Evolutionary conservation across 129 eudicot species (phyloP).

Genomic region (Erigeron canadensis): DNA sequence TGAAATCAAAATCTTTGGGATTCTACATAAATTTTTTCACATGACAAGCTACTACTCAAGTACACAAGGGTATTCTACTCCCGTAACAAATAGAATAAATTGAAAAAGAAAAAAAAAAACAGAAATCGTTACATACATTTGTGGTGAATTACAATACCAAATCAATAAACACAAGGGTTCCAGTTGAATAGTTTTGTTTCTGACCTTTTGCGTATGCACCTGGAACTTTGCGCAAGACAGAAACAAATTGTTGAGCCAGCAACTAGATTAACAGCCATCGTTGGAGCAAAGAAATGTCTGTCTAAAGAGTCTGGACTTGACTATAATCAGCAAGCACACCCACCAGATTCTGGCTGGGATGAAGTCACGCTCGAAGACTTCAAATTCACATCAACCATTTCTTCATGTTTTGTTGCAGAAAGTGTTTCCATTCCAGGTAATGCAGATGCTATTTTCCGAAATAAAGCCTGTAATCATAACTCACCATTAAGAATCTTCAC

Average conservation of each 20-base stretch:
- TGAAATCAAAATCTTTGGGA: conserved; percentile 22
- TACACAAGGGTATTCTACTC: conserved; percentile 17
- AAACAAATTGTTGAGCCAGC: conserved; percentile 4
- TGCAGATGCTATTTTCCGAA: conserved; percentile 65
- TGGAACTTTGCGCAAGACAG: neutral
- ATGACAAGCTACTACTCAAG: conserved; percentile 25
- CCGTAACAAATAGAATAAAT: conserved; percentile 13
- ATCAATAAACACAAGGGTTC: conserved; percentile 9
- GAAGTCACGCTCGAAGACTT: conserved; percentile 41
- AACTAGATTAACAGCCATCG: conserved; percentile 15
- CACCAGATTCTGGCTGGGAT: conserved; percentile 42
- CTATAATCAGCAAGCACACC: conserved; percentile 42
- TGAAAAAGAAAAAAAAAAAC: conserved; percentile 11
- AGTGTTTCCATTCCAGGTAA: conserved; percentile 77
- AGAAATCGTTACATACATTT: conserved; percentile 28
- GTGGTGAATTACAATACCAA: conserved; percentile 16
- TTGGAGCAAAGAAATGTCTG: neutral
- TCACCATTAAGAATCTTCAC: neutral
- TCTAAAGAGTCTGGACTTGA: neutral
- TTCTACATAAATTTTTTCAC: conserved; percentile 20
- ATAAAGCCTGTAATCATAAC: conserved; percentile 41
- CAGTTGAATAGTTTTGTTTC: conserved; percentile 15
- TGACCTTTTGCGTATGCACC: conserved; percentile 4
- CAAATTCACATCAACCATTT: conserved; percentile 60
- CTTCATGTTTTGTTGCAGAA: conserved; percentile 61